phyloP scores from a whole-genome alignment of 1,139 yeast genomes.

The Scheffersomyces stambukii region DNA sequence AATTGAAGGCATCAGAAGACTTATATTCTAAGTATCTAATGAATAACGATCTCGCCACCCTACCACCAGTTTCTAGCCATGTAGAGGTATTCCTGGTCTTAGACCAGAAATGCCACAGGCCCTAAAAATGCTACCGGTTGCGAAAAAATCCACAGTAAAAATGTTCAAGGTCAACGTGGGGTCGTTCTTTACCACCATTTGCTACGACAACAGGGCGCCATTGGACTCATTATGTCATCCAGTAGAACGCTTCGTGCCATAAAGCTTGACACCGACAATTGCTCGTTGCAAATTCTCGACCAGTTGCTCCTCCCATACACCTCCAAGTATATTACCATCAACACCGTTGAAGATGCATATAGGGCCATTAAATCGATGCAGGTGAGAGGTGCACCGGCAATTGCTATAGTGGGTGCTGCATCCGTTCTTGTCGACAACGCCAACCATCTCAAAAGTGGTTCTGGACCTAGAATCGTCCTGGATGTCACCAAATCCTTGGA shows the following conservation, averaged over 20 bases:
- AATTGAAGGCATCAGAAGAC: conserved; percentile 67
- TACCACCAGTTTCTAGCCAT: neutral
- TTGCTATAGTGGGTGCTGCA: conserved; percentile 89
- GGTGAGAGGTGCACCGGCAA: conserved; percentile 98
- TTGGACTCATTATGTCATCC: no score
- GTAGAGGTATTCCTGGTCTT: no score
- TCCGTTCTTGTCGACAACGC: conserved; percentile 72
- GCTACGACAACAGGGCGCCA: no score
- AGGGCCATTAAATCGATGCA: conserved; percentile 84
- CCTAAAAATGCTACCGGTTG: no score
- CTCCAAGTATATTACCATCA: conserved; percentile 60
- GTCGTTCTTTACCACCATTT: no score
- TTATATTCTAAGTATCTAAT: conserved; percentile 30
- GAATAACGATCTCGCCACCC: neutral
- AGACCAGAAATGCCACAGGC: neutral
- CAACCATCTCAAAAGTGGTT: conserved; percentile 13
- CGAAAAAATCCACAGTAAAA: no score
- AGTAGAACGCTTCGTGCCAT: conserved; percentile 57
- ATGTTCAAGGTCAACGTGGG: no score
- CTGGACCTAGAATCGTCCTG: conserved; percentile 20
- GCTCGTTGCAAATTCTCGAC: conserved; percentile 62
- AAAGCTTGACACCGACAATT: conserved; percentile 48
- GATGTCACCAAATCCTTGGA: conserved; percentile 49
- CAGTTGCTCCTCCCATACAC: conserved; percentile 81
- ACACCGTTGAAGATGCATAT: conserved; percentile 67